These are phyloP conservation scores for Acanthamoeba pearcei DNA, from an alignment of 208 protist species.

Conservation along the genomic window DNA sequence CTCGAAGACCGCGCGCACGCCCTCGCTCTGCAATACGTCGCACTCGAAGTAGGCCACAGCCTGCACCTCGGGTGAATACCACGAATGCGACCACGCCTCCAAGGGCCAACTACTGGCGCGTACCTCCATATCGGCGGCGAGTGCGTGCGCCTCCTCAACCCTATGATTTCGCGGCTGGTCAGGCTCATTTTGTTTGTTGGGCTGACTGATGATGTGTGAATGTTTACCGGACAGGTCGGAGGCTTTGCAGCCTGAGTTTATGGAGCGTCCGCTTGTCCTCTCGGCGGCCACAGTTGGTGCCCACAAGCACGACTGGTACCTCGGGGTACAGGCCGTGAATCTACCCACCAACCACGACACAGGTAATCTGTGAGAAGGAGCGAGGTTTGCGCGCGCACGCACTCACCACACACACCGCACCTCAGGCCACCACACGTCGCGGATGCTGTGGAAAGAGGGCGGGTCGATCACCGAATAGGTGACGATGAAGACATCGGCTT, in stretches of 20 bases:
- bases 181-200: not conserved
- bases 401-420: not conserved
- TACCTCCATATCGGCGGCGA: not conserved
- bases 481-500: not conserved
- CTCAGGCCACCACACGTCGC: conserved; percentile 16
- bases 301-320: not conserved
- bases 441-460: not conserved
- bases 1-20: not conserved
- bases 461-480: conserved; percentile 5
- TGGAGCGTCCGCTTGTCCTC: not conserved
- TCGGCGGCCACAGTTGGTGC: not conserved
- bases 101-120: too few relatives aligned
- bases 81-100: too few relatives aligned
- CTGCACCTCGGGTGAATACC: not conserved
- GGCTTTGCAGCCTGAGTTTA: not conserved
- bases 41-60: conserved; percentile 11
- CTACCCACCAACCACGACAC: not conserved
- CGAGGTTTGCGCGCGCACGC: not conserved
- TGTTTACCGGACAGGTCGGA: not conserved
- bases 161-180: not conserved
- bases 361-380: not conserved
- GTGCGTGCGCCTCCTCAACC: not conserved
- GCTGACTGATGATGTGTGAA: not conserved
- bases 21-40: not conserved
- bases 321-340: not conserved